Evolutionary conservation across 306 rosid species (phyloP), one percentile per base, ranked within the genome.

Genomic region (Trichosanthes cucumerina): DNA sequence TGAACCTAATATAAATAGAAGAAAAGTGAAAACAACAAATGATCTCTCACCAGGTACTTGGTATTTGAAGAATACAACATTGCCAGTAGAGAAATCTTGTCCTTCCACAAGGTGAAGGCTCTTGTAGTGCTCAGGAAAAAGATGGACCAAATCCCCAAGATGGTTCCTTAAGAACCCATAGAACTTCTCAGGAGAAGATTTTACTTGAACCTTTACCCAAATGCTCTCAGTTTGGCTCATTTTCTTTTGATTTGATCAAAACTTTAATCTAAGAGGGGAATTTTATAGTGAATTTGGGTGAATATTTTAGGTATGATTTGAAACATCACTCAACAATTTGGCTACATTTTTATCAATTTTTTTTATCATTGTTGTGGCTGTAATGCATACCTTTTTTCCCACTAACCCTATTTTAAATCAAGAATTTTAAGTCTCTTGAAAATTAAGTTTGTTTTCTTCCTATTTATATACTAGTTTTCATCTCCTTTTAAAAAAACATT

Each of bases 121-220:
- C 56, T 79, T 74, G 0, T 41, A 11, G 6, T 64, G 34, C 9
- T 83, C 16, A 59, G 80, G 78, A 52, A 79, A 74, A 73, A 75
- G 53, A 52, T 79, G 64, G 21, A 75, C 78, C 47, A 83, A 65
- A 43, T 62, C 72, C 9, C 43, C 58, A 46, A 79, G 34, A 4
- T 75, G 76, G 65, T 54, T 64, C 64, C 73, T 54, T 14, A 75
- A 75, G 64, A 75, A 83, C n/a, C 74, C 80, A 56, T 54, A 65
- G n/a, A 79, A 79, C 74, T 79, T 65, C 15, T 43, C 78, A 11
- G 65, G 47, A 2, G 78, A 21, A 0, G 78, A 54, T 24, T 76
- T 83, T 53, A 80, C 54, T 69, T 69, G 81, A 16, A 74, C 70
- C 33, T 76, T 80, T 5, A 60, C 81, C 52, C 73, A 80, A 64